Evolutionary conservation across 1,284 basidiomycete genomes (phyloP), one percentile per base, ranked within the genome.

Genomic region (Cutaneotrichosporon cutaneum): DNA sequence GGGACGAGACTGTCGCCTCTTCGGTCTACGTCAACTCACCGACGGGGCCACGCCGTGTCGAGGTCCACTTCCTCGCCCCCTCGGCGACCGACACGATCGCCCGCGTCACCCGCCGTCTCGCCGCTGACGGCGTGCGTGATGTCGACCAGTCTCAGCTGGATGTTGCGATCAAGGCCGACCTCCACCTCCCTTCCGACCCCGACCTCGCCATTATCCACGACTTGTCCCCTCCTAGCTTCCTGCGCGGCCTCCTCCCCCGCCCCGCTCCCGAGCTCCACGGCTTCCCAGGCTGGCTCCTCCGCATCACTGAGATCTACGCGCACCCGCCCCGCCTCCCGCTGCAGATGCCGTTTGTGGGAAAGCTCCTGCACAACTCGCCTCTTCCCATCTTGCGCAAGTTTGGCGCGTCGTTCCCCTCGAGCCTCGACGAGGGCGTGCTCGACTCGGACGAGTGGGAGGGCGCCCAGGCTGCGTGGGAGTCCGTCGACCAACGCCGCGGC

Each of bases 301-400:
- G 74, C 22, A 69, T 76, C 39, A 70, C 72, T 4, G 74, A 76
- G 59, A 74, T 76, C 58, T 76, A 73, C 61, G 64, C 70, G 54
- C 68, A 66, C 36, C 70, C 72, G 0, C 66, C 63, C 2, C 65
- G 70, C 2, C 65, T 72, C 16, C 72, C 72, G 8, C 58, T 68
- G 45, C 61, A 64, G 56, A 26, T 68, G 32, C 59, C 61, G 26
- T 63, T 62, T 21, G 47, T 67, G 21, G 61, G 61, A 47, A 22
- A n/a, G 47, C 58, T 64, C 32, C 62, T 68, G 42, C 60, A 62
- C 27, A 61, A 60, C 59, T 66, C 62, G 45, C 61, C 55, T 4
- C 53, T 63, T 14, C 56, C 66, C 18, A 63, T 65, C 22, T 35
- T 68, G 27, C 57, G 63, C 35, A 68, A 65, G 45, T 44, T 68